Evolutionary conservation across 768 basidiomycete species (phyloP).

Genomic region (Amanita pseudoporphyria): DNA sequence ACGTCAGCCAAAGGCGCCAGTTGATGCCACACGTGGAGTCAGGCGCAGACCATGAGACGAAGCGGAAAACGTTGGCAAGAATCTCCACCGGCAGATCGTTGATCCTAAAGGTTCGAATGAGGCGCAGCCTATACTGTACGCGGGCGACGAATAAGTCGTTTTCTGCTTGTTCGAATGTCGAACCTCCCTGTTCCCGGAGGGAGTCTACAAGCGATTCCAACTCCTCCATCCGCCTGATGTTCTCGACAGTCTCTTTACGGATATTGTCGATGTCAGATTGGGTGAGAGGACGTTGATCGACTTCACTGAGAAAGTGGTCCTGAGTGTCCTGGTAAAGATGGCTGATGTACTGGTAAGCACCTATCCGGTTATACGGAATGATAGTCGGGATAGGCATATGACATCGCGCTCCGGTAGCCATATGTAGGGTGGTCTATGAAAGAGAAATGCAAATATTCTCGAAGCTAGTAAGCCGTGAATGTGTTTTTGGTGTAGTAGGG

Average conservation of each 20-base stretch:
- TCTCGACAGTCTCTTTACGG: constrained; percentile 11
- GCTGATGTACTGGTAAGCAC: neutral
- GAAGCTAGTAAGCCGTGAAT: neutral
- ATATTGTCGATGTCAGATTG: constrained; percentile 9
- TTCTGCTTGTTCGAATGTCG: constrained; percentile 12
- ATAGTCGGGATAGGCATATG: neutral
- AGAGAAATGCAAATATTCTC: neutral
- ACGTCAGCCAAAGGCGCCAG: constrained; percentile 41
- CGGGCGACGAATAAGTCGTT: constrained; percentile 24
- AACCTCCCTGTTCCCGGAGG: neutral
- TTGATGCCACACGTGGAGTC: constrained; percentile 24
- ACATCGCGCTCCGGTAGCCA: neutral
- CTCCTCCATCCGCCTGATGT: constrained; percentile 4
- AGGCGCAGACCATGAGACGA: constrained; percentile 42
- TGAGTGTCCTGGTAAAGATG: neutral
- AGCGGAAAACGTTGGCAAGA: constrained; percentile 52
- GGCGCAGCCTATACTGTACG: constrained; percentile 20
- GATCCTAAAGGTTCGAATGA: constrained; percentile 40
- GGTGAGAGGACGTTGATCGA: constrained; percentile 7
- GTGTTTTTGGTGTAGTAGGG: neutral
- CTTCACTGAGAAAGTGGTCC: neutral
- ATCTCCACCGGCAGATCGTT: constrained; percentile 60
- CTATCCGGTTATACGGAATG: neutral
- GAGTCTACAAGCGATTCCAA: neutral
- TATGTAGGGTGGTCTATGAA: neutral